Evolutionary conservation across 306 rosid genomes (phyloP), one percentile per base, ranked within the genome.

Genomic region (Cucurbita moschata): DNA sequence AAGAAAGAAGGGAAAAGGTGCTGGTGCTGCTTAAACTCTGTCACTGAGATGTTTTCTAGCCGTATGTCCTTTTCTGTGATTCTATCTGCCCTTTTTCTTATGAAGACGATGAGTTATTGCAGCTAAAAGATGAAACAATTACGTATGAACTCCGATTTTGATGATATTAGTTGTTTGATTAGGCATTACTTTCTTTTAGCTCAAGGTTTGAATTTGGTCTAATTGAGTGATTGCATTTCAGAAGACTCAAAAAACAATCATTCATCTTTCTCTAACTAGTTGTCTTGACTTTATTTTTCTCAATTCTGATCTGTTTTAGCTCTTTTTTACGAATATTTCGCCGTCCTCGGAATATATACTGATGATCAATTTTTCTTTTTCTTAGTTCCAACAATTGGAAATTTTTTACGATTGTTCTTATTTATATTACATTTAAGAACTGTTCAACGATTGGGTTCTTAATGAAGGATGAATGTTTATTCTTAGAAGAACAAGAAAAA

Each of bases 1-100:
- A 60, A 70, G 26, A 10, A 70, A 70, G 75, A 70, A 70, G 60
- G 75, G 75, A 37, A 70, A 70, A 5, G 60, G 75, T 13, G 75
- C 75, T 7, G 74, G 57, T 70, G 60, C 74, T 70, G 71, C 71
- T 40, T 65, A 18, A 43, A 3, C 19, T 42, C 19, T 19, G 39
- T 66, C 18, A 18, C 42, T 18, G 35, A 65, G 71, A 65, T 65
- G 11, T 64, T 42, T 9, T 42, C 5, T 18, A n/a, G 37, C 71
- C 37, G 38, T 64, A 18, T 43, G 19, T 43, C 39, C 37, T 19
- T 39, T 40, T 63, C 70, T 39, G 40, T 63, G 70, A 40, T 66
- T 66, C 72, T 65, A 43, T n/a, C 18, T 26, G 11, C 6, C 9
- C n/a, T 64, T 64, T 42, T 62, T 40, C 52, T 42, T 1, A 5